A percentile compares a stretch with the other conserved stretches of the same genome.
These are phyloP conservation scores for Nakazawaea ambrosiae DNA, from an alignment of 805 yeast genomes.

Conservation along the genomic window DNA sequence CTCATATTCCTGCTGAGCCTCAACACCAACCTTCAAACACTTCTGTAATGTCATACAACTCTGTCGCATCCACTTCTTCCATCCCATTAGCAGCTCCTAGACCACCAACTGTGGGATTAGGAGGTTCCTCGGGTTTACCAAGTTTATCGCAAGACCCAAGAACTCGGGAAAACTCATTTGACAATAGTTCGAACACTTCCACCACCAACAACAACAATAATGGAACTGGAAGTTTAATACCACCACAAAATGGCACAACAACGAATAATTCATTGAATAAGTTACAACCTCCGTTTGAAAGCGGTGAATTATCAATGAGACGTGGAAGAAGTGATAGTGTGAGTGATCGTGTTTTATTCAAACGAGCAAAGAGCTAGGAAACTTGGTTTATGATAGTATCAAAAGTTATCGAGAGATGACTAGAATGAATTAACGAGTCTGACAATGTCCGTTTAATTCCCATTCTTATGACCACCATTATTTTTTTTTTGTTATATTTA, in stretches of 20 bases:
- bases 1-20: conserved; percentile 9
- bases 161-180: not conserved
- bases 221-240: not conserved
- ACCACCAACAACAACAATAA: not conserved
- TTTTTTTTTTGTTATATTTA: no score
- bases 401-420: no score
- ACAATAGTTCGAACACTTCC: conserved; percentile 1
- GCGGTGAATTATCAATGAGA: conserved; percentile 1
- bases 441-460: no score
- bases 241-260: not conserved
- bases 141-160: not conserved
- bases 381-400: no score
- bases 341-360: conserved; percentile 10
- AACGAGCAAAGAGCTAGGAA: conserved; percentile 6
- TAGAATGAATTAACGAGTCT: no score
- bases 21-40: no score
- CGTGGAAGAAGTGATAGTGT: conserved; percentile 11
- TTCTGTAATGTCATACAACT: conserved; percentile 10
- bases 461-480: no score
- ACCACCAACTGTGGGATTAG: no score
- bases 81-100: conserved; percentile 1
- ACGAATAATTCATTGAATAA: not conserved
- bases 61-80: conserved; percentile 12
- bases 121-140: not conserved
- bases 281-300: conserved; percentile 11